A percentile compares a stretch with the other conserved stretches of the same genome.
phyloP scores from a whole-genome alignment of 805 yeast genomes.

The Jamesozyma lodderae region DNA sequence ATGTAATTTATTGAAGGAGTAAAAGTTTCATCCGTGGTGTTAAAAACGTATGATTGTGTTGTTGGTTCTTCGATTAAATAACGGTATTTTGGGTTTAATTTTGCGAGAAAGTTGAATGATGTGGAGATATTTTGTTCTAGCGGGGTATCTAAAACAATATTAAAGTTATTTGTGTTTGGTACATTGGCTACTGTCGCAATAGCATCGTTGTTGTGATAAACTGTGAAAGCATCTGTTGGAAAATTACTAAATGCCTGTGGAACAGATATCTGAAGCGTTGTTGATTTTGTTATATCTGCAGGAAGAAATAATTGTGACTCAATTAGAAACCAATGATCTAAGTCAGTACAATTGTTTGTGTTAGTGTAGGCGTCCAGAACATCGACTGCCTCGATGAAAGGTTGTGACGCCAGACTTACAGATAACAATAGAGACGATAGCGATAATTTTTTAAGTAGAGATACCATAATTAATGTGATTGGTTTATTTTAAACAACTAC shows the following conservation, averaged over 20 bases:
- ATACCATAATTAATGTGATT: no score
- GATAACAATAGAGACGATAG: no score
- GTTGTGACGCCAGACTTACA: no score
- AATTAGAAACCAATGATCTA: conserved; percentile 23
- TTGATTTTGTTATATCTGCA: conserved; percentile 9
- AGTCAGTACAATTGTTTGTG: conserved; percentile 17
- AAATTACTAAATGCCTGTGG: conserved; percentile 19
- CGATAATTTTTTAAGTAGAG: no score
- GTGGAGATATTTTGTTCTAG: conserved; percentile 11
- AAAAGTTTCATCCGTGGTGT: conserved; percentile 16
- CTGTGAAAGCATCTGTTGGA: conserved; percentile 15
- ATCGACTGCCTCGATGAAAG: conserved; percentile 17
- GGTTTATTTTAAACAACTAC: no score
- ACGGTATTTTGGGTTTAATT: conserved; percentile 13
- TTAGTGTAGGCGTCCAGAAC: conserved; percentile 20
- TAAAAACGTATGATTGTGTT: conserved; percentile 14
- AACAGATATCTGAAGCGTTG: conserved; percentile 16
- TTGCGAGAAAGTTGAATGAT: conserved; percentile 21
- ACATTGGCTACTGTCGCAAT: conserved; percentile 15
- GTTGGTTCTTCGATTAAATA: conserved; percentile 12
- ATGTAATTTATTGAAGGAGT: conserved; percentile 15
- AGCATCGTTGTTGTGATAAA: conserved; percentile 9
- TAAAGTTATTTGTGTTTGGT: conserved; percentile 18
- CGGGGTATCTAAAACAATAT: conserved; percentile 10
- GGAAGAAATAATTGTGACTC: conserved; percentile 21